Evolutionary conservation across 352 stramenopile species (phyloP).

Genomic region (Phytophthora brassicae): DNA sequence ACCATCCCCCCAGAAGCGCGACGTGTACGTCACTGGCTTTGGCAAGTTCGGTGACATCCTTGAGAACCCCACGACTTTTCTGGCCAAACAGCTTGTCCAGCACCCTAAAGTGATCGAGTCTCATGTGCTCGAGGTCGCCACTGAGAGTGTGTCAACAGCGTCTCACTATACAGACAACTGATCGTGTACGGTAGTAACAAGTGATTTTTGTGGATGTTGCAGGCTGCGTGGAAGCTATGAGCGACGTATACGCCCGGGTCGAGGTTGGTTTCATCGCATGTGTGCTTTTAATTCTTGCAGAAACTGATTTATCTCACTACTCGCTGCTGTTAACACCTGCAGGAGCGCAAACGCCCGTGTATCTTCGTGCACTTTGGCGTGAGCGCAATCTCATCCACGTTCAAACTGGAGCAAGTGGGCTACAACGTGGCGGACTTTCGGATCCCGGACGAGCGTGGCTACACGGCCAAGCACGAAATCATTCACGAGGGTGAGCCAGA

Average conservation of each 20-base stretch:
- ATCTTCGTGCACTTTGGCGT: constrained; percentile 82
- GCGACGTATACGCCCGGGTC: constrained; percentile 27
- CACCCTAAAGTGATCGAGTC: constrained; percentile 68
- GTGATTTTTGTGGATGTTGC: constrained; percentile 1
- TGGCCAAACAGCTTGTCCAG: constrained; percentile 54
- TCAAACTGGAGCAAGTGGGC: constrained; percentile 64
- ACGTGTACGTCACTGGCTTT: constrained; percentile 83
- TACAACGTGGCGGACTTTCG: constrained; percentile 85
- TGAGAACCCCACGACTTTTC: constrained; percentile 75
- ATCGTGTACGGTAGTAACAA: not conserved
- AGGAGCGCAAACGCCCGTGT: constrained; percentile 52
- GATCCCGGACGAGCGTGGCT: constrained; percentile 79
- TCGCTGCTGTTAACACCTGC: not conserved
- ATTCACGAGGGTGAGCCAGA: constrained; percentile 52
- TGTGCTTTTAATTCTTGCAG: not conserved
- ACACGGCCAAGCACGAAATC: constrained; percentile 50
- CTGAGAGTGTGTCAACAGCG: constrained; percentile 36
- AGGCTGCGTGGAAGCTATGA: constrained; percentile 35
- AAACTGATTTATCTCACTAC: not conserved
- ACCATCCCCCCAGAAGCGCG: constrained; percentile 27
- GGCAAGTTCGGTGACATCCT: constrained; percentile 83
- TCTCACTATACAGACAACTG: not conserved
- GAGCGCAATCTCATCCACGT: constrained; percentile 39
- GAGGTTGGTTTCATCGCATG: constrained; percentile 21
- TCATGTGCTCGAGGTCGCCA: constrained; percentile 74